A percentile compares a stretch with the other conserved stretches of the same genome.
These are phyloP conservation scores for Silene vulgaris DNA, from an alignment of 179 eudicot species.

Conservation along the genomic window DNA sequence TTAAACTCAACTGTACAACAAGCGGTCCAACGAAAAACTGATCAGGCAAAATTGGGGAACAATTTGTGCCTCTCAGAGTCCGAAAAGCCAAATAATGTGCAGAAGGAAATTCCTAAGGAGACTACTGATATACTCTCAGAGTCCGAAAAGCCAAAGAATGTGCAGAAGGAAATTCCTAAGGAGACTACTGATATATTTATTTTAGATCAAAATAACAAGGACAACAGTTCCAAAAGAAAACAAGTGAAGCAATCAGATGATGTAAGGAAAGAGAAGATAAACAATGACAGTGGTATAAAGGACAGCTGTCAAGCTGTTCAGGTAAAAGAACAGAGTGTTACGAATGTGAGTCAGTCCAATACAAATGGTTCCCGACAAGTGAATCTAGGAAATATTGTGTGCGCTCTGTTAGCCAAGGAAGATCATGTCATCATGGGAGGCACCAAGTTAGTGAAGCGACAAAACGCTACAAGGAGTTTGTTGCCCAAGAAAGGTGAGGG, in stretches of 20 bases:
- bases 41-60: conserved; percentile 17
- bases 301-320: not conserved
- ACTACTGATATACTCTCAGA: not conserved
- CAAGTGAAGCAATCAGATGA: not conserved
- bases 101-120: conserved; percentile 1
- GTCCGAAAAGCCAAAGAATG: conserved; percentile 8
- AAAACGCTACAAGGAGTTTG: not conserved
- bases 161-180: conserved; percentile 1
- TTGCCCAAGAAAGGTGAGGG: not conserved
- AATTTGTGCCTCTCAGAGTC: not conserved
- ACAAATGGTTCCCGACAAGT: not conserved
- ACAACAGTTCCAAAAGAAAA: not conserved
- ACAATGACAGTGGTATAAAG: conserved; percentile 4
- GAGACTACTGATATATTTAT: not conserved
- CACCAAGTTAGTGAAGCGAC: conserved; percentile 4
- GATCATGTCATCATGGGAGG: not conserved
- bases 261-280: conserved; percentile 7
- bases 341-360: not conserved
- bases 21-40: conserved; percentile 8
- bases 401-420: not conserved
- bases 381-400: conserved; percentile 5
- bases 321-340: conserved; percentile 1
- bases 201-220: conserved; percentile 9
- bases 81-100: conserved; percentile 7
- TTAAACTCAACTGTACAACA: conserved; percentile 5